Conservation (phyloP, 1,139 yeast genomes). For the Sugiyamaella grinbergsii region DNA sequence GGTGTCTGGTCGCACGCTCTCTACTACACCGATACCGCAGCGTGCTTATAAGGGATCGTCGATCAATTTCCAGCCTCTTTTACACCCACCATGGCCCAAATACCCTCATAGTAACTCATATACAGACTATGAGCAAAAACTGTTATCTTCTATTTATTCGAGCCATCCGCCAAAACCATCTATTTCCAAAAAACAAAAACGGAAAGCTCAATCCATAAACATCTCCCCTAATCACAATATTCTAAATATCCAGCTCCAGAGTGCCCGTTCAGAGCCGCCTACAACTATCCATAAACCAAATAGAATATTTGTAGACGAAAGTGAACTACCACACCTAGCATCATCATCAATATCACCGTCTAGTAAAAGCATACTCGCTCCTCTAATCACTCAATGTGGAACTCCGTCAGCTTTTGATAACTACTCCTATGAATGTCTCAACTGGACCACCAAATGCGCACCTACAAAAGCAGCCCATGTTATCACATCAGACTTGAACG, state of each 20-base stretch:
- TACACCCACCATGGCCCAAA: constrained; percentile 27
- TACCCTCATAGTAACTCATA: constrained; percentile 20
- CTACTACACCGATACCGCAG: constrained; percentile 1
- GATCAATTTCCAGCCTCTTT: constrained; percentile 5
- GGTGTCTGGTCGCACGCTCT: constrained; percentile 2
- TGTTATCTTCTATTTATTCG: constrained; percentile 5
- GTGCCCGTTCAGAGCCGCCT: not conserved
- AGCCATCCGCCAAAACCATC: not conserved
- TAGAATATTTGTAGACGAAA: constrained; percentile 22
- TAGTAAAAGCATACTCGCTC: constrained; percentile 17
- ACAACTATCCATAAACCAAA: constrained; percentile 20
- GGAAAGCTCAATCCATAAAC: constrained; percentile 4
- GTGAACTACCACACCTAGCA: constrained; percentile 25
- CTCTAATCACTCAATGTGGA: constrained; percentile 22
- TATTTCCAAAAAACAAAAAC: constrained; percentile 12
- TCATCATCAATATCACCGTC: constrained; percentile 10
- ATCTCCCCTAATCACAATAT: constrained; percentile 8
- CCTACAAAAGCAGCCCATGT: constrained; percentile 30
- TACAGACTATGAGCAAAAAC: not conserved
- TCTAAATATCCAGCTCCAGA: not conserved
- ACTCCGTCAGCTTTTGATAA: constrained; percentile 34
- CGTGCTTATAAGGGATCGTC: not conserved
- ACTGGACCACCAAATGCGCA: constrained; percentile 38
- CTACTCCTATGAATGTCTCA: constrained; percentile 32
- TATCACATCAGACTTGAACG: constrained; percentile 24